These are phyloP conservation scores for Phialocephala subalpina DNA, from an alignment of 2,329 filamentous ascomycete species.

Conservation along the genomic window DNA sequence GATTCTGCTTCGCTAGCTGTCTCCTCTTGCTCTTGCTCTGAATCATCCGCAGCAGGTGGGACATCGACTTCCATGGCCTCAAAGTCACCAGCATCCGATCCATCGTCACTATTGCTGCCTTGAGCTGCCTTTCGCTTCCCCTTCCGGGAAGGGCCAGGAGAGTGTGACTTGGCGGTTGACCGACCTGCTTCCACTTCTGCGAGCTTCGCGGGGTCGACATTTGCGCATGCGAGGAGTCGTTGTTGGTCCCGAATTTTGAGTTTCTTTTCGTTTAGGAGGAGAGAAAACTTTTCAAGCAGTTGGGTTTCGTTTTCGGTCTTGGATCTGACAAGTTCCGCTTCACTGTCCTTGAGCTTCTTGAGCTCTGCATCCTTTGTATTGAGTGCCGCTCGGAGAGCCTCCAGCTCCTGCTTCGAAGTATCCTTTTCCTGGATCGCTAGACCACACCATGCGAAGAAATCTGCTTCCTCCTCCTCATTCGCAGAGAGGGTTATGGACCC, in stretches of 20 bases:
- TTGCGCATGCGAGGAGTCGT: slow-evolving; percentile 56
- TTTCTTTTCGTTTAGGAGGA: slow-evolving; percentile 81
- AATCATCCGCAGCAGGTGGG: slow-evolving; percentile 18
- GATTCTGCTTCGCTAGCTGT: slow-evolving; percentile 35
- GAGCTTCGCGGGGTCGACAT: slow-evolving; percentile 37
- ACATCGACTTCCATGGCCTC: slow-evolving; percentile 61
- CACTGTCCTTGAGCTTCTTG: slow-evolving; percentile 64
- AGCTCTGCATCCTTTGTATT: slow-evolving; percentile 62
- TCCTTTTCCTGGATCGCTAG: slow-evolving; percentile 54
- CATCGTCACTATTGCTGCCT: slow-evolving; percentile 46
- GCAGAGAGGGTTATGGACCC: slow-evolving; percentile 67
- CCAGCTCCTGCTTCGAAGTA: slow-evolving; percentile 26
- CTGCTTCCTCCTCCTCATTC: slow-evolving; percentile 65
- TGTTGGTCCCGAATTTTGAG: slow-evolving; percentile 80
- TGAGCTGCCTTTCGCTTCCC: slow-evolving; percentile 59
- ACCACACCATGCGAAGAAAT: slow-evolving; percentile 76
- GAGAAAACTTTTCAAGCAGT: slow-evolving; percentile 73
- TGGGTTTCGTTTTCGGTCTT: slow-evolving; percentile 73
- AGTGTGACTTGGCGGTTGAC: slow-evolving; percentile 20
- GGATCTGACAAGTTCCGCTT: slow-evolving; percentile 70
- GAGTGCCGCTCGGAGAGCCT: slow-evolving; percentile 49
- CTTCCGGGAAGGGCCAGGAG: slow-evolving; percentile 48
- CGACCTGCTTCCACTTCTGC: slow-evolving; percentile 27
- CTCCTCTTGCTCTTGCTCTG: slow-evolving; percentile 31
- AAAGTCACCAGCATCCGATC: slow-evolving; percentile 55